These are phyloP conservation scores for Chalciporus sphaerocephalus DNA, from an alignment of 768 basidiomycete genomes.

Conservation along the genomic window DNA sequence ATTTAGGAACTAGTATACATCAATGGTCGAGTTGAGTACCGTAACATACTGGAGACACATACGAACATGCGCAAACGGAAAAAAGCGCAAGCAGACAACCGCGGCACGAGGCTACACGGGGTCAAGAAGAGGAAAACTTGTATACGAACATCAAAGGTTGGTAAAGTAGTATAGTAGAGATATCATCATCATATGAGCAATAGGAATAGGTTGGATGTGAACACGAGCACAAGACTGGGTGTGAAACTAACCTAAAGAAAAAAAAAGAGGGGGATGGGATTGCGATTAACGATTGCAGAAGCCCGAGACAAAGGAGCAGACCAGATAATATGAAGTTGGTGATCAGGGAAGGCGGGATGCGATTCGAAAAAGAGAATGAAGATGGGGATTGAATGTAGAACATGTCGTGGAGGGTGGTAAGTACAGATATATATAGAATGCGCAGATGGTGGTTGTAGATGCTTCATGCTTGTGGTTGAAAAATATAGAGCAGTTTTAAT, in stretches of 20 bases:
- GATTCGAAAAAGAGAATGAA: slow-evolving; percentile 19
- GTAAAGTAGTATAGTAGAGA: slow-evolving; percentile 33
- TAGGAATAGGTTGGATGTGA: slow-evolving; percentile 27
- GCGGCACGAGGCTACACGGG: slow-evolving; percentile 9
- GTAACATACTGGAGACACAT: slow-evolving; percentile 21
- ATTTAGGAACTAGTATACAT: slow-evolving; percentile 24
- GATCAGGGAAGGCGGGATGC: slow-evolving; percentile 28
- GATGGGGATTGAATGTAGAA: slow-evolving; percentile 32
- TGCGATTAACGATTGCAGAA: slow-evolving; percentile 31
- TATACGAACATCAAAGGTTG: slow-evolving; percentile 4
- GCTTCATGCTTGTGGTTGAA: slow-evolving; percentile 35
- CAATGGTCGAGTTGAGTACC: slow-evolving; percentile 12
- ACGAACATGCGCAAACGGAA: slow-evolving; percentile 2
- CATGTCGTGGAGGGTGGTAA: slow-evolving; percentile 34
- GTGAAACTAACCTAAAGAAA: slow-evolving; percentile 11
- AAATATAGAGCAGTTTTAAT: slow-evolving; percentile 37
- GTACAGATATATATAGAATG: slow-evolving; percentile 40
- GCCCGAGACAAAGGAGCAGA: slow-evolving; percentile 16
- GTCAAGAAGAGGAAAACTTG: slow-evolving; percentile 7
- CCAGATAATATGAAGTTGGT: slow-evolving; percentile 28
- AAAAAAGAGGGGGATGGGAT: slow-evolving; percentile 19
- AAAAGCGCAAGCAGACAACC: slow-evolving; percentile 2
- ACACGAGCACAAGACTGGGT: slow-evolving; percentile 16
- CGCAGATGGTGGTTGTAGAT: slow-evolving; percentile 38
- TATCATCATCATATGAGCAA: slow-evolving; percentile 29